Conservation (phyloP, 2,329 filamentous ascomycete species). For the Ophiognomonia clavigignenti-juglandacearum region DNA sequence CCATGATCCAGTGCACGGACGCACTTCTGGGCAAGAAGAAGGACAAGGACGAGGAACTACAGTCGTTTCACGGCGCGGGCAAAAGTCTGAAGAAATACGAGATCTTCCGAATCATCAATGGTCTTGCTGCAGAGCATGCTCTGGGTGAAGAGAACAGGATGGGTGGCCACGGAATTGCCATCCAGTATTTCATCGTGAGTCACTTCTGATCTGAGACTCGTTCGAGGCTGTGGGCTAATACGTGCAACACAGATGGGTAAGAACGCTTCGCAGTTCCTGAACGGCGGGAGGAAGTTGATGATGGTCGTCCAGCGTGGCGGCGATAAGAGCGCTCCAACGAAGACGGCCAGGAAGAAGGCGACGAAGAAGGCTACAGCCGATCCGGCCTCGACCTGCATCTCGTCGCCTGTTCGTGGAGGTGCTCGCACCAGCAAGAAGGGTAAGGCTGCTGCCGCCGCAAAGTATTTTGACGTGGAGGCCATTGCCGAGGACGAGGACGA, state of each 20-base stretch:
- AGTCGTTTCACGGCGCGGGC: constrained; percentile 61
- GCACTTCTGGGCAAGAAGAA: constrained; percentile 68
- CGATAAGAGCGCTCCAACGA: constrained; percentile 27
- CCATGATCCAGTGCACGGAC: constrained; percentile 77
- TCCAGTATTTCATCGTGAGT: constrained; percentile 66
- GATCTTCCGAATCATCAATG: constrained; percentile 78
- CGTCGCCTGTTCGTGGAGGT: constrained; percentile 42
- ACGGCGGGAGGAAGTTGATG: constrained; percentile 37
- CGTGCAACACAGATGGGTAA: constrained; percentile 3
- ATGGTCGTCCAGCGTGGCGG: constrained; percentile 33
- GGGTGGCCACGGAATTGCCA: constrained; percentile 53
- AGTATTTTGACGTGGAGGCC: constrained; percentile 17
- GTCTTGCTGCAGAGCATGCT: constrained; percentile 67
- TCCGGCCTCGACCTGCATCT: constrained; percentile 42
- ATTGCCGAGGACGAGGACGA: constrained; percentile 30
- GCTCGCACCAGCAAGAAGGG: constrained; percentile 28
- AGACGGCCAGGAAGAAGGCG: constrained; percentile 28
- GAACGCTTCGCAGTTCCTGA: constrained; percentile 31
- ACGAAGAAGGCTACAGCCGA: constrained; percentile 20
- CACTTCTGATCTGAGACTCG: constrained; percentile 16
- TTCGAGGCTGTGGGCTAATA: not conserved
- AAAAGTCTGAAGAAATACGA: constrained; percentile 68
- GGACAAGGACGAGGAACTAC: constrained; percentile 45
- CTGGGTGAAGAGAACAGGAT: constrained; percentile 64
- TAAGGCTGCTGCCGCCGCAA: constrained; percentile 21